Evolutionary conservation across 306 rosid genomes (phyloP).

Genomic region (Corylus americana): DNA sequence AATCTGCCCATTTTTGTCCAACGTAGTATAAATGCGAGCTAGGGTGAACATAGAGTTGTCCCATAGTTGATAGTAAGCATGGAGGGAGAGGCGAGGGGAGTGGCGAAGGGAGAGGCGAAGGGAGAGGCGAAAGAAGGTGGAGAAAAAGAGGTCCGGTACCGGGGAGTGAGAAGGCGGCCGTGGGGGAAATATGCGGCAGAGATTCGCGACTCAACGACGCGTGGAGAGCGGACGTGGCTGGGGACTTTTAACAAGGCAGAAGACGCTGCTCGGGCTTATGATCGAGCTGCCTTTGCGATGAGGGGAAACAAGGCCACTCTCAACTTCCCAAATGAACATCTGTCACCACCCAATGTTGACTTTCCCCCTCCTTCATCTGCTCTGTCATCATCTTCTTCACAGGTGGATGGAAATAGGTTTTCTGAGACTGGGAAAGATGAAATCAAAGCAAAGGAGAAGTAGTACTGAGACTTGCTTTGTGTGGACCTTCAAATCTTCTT

Average conservation of each 20-base stretch:
- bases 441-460: slow-evolving; percentile 1
- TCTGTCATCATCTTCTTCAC: background rate
- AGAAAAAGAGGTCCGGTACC: slow-evolving; percentile 16
- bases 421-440: slow-evolving; percentile 32
- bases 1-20: background rate
- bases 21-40: slow-evolving; percentile 21
- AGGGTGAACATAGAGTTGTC: no score
- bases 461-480: background rate
- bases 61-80: background rate
- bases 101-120: no score
- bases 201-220: slow-evolving; percentile 36
- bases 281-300: slow-evolving; percentile 63
- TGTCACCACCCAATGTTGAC: slow-evolving; percentile 8
- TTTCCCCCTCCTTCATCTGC: slow-evolving; percentile 1
- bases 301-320: slow-evolving; percentile 66
- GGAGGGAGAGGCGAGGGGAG: background rate
- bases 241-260: slow-evolving; percentile 63
- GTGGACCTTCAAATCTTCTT: no score
- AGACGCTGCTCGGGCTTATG: slow-evolving; percentile 77
- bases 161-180: slow-evolving; percentile 43
- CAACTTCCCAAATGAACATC: slow-evolving; percentile 61
- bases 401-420: background rate
- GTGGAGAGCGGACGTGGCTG: slow-evolving; percentile 64
- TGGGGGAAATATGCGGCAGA: slow-evolving; percentile 49
- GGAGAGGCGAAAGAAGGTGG: background rate